Evolutionary conservation across 176 grass and related monocot genomes (phyloP).

Genomic region (Aegilops longissima): DNA sequence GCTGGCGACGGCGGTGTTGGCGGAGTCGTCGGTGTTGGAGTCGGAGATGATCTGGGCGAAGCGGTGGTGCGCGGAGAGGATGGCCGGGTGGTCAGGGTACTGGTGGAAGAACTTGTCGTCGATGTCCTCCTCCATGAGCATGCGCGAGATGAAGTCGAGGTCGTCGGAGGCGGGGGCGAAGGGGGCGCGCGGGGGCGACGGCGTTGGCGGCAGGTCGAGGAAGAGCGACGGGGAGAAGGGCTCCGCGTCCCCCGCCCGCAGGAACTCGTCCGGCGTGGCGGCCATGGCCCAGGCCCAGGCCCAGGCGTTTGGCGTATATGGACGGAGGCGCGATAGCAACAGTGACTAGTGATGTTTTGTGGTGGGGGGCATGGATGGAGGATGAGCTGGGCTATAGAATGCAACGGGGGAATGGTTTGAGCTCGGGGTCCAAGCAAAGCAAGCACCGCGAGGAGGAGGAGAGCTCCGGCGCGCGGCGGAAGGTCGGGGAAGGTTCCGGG

Average conservation of each 20-base stretch:
- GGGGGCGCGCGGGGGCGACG: not conserved
- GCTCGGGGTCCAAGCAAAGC: not conserved
- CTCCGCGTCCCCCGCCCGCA: constrained; percentile 20
- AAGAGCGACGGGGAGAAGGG: constrained; percentile 47
- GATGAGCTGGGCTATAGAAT: not conserved
- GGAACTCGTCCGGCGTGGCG: constrained; percentile 30
- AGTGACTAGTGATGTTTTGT: not conserved
- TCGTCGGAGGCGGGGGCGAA: constrained; percentile 35
- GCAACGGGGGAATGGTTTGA: not conserved
- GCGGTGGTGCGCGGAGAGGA: constrained; percentile 46
- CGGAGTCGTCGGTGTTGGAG: not conserved
- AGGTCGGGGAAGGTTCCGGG: not conserved
- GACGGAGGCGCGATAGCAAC: not conserved
- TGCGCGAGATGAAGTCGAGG: constrained; percentile 63
- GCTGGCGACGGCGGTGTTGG: not conserved
- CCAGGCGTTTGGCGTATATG: not conserved
- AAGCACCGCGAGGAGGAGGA: not conserved
- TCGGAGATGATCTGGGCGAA: constrained; percentile 50
- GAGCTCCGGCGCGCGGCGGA: not conserved
- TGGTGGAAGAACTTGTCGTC: constrained; percentile 64
- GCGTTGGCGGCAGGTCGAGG: constrained; percentile 48
- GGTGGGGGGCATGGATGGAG: constrained; percentile 22
- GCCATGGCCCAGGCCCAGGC: constrained; percentile 26
- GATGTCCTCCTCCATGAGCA: constrained; percentile 85
- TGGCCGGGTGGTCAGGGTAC: constrained; percentile 45